A percentile compares a stretch with the other conserved stretches of the same genome.
phyloP scores from a whole-genome alignment of 2,329 filamentous ascomycete genomes.

The Cladosporium sphaerospermum region DNA sequence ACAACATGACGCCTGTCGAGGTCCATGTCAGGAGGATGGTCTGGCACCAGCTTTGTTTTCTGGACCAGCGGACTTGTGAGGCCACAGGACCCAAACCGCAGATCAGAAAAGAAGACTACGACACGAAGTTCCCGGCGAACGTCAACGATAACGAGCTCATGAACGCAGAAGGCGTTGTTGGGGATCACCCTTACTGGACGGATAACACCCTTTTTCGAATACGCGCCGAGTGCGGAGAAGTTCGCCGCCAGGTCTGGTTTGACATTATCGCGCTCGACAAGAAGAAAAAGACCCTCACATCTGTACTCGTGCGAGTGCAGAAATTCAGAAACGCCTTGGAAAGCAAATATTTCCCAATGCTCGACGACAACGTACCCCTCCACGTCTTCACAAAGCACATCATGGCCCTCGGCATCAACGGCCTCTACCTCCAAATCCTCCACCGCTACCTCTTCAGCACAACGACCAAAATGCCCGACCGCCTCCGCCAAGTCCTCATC shows the following conservation, averaged over 20 bases:
- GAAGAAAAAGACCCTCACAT: constrained; percentile 55
- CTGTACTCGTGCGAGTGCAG: constrained; percentile 62
- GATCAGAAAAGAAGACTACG: constrained; percentile 68
- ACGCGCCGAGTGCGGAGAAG: constrained; percentile 66
- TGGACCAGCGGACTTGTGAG: constrained; percentile 70
- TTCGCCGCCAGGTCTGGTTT: constrained; percentile 64
- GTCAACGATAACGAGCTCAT: constrained; percentile 60
- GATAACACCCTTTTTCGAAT: constrained; percentile 62
- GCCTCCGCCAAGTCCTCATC: constrained; percentile 58
- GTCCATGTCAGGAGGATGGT: constrained; percentile 65
- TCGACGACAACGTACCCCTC: constrained; percentile 54
- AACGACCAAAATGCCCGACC: constrained; percentile 50
- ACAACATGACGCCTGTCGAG: constrained; percentile 60
- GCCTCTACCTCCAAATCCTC: constrained; percentile 60
- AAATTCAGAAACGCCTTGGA: constrained; percentile 60
- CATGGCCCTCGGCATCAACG: constrained; percentile 57
- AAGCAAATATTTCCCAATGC: constrained; percentile 58
- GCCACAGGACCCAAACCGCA: constrained; percentile 65
- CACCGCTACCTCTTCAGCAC: constrained; percentile 58
- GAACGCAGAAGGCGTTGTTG: constrained; percentile 35
- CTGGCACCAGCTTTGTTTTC: constrained; percentile 72
- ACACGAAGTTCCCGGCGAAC: constrained; percentile 66
- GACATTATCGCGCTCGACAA: constrained; percentile 60
- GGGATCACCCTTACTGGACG: constrained; percentile 55
- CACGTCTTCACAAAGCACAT: constrained; percentile 60